phyloP scores from a whole-genome alignment of 108 stramenopile genomes.

The Cyclotella atomus region DNA sequence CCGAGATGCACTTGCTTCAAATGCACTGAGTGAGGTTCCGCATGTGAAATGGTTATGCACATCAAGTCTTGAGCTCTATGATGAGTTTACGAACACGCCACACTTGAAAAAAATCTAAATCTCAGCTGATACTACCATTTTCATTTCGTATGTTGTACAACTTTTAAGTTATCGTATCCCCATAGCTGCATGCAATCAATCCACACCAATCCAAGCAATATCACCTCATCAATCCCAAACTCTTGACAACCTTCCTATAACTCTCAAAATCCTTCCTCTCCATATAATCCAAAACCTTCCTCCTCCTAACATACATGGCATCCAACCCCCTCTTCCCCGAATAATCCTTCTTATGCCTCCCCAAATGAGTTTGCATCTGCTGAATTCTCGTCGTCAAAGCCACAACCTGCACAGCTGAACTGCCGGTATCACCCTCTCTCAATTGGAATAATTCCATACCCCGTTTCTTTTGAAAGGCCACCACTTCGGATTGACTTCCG shows the following conservation, averaged over 20 bases:
- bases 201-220: too few species aligned
- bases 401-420: conserved; percentile 59
- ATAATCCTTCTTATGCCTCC: conserved; percentile 83
- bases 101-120: too few species aligned
- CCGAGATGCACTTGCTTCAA: not conserved
- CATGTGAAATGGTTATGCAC: conserved; percentile 3
- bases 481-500: conserved; percentile 78
- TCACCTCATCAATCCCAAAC: conserved; percentile 77
- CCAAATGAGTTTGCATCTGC: conserved; percentile 86
- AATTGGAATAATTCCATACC: conserved; percentile 91
- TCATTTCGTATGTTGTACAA: too few species aligned
- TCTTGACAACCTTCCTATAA: conserved; percentile 86
- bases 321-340: conserved; percentile 84
- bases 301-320: conserved; percentile 78
- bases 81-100: not conserved
- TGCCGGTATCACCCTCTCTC: conserved; percentile 83
- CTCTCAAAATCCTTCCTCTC: conserved; percentile 89
- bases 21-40: not conserved
- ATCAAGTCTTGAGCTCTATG: conserved; percentile 4
- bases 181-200: too few species aligned
- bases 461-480: conserved; percentile 76
- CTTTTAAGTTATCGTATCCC: too few species aligned
- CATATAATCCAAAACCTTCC: conserved; percentile 92
- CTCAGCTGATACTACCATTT: too few species aligned
- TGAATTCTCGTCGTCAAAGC: conserved; percentile 91